Percentiles rank a stretch among this genome's conserved stretches.
Evolutionary conservation across 129 eudicot species (phyloP).

Genomic region (Lactuca saligna): DNA sequence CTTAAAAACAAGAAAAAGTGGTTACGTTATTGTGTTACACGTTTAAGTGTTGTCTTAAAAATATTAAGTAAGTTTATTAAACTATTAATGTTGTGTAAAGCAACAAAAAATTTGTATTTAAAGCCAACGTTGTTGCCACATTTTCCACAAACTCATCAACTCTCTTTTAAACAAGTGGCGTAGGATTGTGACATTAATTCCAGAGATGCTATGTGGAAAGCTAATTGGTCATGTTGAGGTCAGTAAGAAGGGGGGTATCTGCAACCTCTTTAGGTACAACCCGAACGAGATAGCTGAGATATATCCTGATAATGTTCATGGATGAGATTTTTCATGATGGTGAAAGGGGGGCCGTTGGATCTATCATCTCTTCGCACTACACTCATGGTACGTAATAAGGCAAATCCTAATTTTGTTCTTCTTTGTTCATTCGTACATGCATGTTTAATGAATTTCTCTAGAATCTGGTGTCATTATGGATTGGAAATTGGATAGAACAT

Average conservation of each 20-base stretch:
- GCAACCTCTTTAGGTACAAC: neutral
- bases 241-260: neutral
- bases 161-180: neutral
- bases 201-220: neutral
- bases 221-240: neutral
- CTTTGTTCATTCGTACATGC: no score
- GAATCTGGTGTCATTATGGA: no score
- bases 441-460: no score
- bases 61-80: neutral
- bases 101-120: neutral
- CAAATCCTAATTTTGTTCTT: no score
- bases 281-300: slow-evolving; percentile 32
- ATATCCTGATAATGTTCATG: slow-evolving; percentile 25
- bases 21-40: neutral
- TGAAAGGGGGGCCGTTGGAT: slow-evolving; percentile 34
- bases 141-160: neutral
- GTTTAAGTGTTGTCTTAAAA: neutral
- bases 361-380: neutral
- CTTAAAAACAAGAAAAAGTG: neutral
- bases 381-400: no score
- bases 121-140: neutral
- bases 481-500: no score
- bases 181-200: no score
- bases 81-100: neutral
- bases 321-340: slow-evolving; percentile 36